Evolutionary conservation across 2,329 filamentous ascomycete genomes (phyloP), one percentile per base, ranked within the genome.

Genomic region (Aspergillus cejpii): DNA sequence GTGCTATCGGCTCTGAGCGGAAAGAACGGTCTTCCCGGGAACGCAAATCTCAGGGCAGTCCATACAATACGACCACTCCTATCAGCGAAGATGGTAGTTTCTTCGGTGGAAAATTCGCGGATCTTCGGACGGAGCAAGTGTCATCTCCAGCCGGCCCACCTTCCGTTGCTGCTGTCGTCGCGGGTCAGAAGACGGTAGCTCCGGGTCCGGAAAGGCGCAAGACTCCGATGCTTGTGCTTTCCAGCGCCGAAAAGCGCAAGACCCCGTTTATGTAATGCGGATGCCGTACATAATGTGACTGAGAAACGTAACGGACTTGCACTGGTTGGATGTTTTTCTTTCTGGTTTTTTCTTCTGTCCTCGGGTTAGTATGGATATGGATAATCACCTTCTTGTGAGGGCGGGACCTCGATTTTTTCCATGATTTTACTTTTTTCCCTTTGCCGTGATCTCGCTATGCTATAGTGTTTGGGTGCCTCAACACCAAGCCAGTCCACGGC

Each of bases 201-300:
- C 67, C 69, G 41, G 76, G 79, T 52, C 65, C 65, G 33, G 75
- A 77, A 47, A 81, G 87, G 69, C 87, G 88, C 69, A 90, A 84
- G 74, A 85, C 85, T 56, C 85, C 88, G 43, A 84, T 89, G 76
- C 80, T 95, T 62, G 85, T 96, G 55, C 78, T 96, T 55, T 90
- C 86, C 55, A 90, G 83, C 65, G 85, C 83, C 51, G 89, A 94
- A 74, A 95, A 94, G 80, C 85, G 89, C 68, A 94, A 88, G 77
- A 84, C 79, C 68, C 73, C 77, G 48, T 68, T 79, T 62, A 78
- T 77, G 61, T 83, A 73, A 72, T 59, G 54, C 56, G 52, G 50
- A 59, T 50, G 43, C 50, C 58, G 50, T 52, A 51, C 50, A 56
- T 59, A 60, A 63, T 63, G 60, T 61, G 60, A 63, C 55, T 57